Conservation (phyloP, 345 rosid genomes). For the Acer yangbiense region DNA sequence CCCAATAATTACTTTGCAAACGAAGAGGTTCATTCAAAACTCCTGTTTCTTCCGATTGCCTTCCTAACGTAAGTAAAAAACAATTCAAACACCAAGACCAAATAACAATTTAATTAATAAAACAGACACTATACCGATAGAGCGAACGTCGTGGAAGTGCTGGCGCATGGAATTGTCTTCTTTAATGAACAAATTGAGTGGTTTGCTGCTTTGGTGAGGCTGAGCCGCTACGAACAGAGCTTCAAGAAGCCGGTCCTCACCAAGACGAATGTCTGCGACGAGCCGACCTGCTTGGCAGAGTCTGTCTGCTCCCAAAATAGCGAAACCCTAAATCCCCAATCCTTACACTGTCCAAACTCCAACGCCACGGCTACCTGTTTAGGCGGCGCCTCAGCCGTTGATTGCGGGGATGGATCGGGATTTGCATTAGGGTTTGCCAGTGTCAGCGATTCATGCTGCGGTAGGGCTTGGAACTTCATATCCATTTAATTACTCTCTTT, state of each 20-base stretch:
- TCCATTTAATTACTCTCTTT: slow-evolving; percentile 9
- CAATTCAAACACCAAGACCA: background rate
- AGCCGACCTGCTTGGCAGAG: slow-evolving; percentile 82
- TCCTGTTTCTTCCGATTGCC: slow-evolving; percentile 84
- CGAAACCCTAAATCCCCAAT: too few species aligned
- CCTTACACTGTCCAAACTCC: slow-evolving; percentile 62
- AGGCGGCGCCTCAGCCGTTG: slow-evolving; percentile 76
- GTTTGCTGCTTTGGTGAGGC: slow-evolving; percentile 70
- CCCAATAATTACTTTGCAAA: slow-evolving; percentile 83
- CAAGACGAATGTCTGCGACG: slow-evolving; percentile 85
- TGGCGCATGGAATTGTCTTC: slow-evolving; percentile 90
- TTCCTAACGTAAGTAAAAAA: slow-evolving; percentile 49
- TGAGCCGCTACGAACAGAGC: slow-evolving; percentile 65
- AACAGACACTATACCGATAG: slow-evolving; percentile 45
- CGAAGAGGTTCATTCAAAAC: slow-evolving; percentile 77
- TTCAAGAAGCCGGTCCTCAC: slow-evolving; percentile 91
- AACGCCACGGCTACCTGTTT: slow-evolving; percentile 91
- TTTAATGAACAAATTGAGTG: slow-evolving; percentile 54
- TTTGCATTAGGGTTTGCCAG: slow-evolving; percentile 28
- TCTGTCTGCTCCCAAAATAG: slow-evolving; percentile 23
- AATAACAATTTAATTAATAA: background rate
- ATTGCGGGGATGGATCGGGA: slow-evolving; percentile 23
- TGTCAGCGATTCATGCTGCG: slow-evolving; percentile 35
- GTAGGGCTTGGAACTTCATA: slow-evolving; percentile 25
- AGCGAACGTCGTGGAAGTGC: slow-evolving; percentile 77